These are phyloP conservation scores for Backusella sp. DNA, from an alignment of 192 early-diverging fungal species.

Conservation along the genomic window DNA sequence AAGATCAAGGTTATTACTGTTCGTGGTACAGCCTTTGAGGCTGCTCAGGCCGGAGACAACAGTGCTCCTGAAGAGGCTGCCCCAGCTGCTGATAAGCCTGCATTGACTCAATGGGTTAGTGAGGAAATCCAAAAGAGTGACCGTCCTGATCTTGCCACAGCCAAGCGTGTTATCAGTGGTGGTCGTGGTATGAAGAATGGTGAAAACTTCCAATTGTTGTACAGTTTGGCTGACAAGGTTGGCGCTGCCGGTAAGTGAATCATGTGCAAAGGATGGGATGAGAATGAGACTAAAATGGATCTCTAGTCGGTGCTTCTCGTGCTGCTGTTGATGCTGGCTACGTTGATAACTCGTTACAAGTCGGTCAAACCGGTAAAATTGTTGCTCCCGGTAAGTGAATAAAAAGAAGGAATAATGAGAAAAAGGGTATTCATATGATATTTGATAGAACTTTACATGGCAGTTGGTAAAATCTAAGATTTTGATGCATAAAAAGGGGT, in stretches of 20 bases:
- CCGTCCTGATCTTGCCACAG: slow-evolving; percentile 86
- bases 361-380: slow-evolving; percentile 98
- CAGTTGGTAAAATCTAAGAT: slow-evolving; percentile 61
- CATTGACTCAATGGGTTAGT: slow-evolving; percentile 75
- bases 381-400: slow-evolving; percentile 76
- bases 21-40: slow-evolving; percentile 88
- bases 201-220: slow-evolving; percentile 91
- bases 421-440: background rate
- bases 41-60: slow-evolving; percentile 45
- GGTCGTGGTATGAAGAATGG: slow-evolving; percentile 96
- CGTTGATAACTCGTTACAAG: slow-evolving; percentile 94
- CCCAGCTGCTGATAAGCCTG: slow-evolving; percentile 54
- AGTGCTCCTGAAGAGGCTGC: slow-evolving; percentile 66
- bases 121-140: slow-evolving; percentile 94
- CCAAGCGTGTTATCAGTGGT: slow-evolving; percentile 89
- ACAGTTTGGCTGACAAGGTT: slow-evolving; percentile 91
- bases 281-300: background rate
- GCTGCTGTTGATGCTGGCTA: slow-evolving; percentile 98
- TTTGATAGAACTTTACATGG: slow-evolving; percentile 79
- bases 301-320: slow-evolving; percentile 90
- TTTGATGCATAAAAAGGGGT: background rate
- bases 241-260: slow-evolving; percentile 74
- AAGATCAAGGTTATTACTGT: slow-evolving; percentile 87
- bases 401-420: background rate
- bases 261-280: background rate